Base-by-base conservation (phyloP, 164 flowering plant genomes). In the Vitis riparia region DNA sequence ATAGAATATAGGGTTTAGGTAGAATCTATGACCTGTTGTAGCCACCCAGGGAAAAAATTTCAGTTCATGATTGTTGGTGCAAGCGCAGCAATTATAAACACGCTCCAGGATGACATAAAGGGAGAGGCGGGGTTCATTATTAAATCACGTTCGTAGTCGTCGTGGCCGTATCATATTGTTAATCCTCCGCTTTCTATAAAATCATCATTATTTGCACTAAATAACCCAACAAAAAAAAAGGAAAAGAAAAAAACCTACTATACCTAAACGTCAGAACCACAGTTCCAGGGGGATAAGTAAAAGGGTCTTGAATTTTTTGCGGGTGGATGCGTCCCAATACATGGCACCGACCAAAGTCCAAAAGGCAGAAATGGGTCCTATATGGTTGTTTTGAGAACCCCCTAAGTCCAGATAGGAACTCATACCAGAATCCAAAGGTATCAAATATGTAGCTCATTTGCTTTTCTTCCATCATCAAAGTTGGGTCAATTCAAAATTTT, bases 351-450 rank as follows among this genome's bases (percentile, higher is more conserved):
- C 75, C 70, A 64, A 72, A 58, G 57, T 32, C 13, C 65, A 65
- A 72, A 66, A 73, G 62, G 16, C 13, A 49, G n/a, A 1, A n/a
- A 66, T 66, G 75, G 75, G 70, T 66, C 74, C 70, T 32, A 59
- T 16, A 23, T 23, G 27, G 27, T 23, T 23, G 27, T 14, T 59
- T 63, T 49, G 44, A 48, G 57, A 62, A 57, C 32, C 58, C 6
- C 17, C 58, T 3, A 47, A 44, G 50, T 56, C 3, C 62, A 5
- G 66, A 67, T 64, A 65, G 49, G 60, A 68, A 71, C 69, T 58
- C 2, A 50, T 71, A 67, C 71, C 68, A 62, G 50, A 71, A 62
- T 57, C 48, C 67, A 29, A 56, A 44, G 51, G 62, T 37, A 19
- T 13, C n/a, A 27, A 53, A 49, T 23, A 57, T 19, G 15, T 14